phyloP scores from a whole-genome alignment of 495 filamentous ascomycete species.

The Annulohypoxylon moriforme region DNA sequence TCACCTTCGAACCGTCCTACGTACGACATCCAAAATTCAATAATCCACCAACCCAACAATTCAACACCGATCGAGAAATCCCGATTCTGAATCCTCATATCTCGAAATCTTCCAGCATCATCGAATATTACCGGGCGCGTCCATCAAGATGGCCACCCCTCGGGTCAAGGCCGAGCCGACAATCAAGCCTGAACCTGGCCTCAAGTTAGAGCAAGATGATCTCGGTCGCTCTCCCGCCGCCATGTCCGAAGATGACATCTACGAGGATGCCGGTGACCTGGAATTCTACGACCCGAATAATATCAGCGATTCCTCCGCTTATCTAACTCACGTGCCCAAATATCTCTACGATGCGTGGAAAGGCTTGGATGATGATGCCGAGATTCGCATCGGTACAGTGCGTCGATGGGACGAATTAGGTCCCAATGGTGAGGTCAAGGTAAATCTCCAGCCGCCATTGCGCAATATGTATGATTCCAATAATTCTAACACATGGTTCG shows the following conservation, averaged over 20 bases:
- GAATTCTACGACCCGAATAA: constrained; percentile 70
- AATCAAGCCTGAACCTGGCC: constrained; percentile 49
- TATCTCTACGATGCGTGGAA: constrained; percentile 79
- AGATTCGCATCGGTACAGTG: constrained; percentile 79
- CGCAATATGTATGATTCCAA: background rate
- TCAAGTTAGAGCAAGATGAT: constrained; percentile 76
- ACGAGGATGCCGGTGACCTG: constrained; percentile 89
- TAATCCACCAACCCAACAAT: background rate
- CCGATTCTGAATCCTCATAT: background rate
- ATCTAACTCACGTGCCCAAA: constrained; percentile 80
- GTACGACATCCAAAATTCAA: background rate
- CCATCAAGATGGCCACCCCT: constrained; percentile 41
- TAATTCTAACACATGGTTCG: constrained; percentile 10
- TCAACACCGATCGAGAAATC: constrained; percentile 4
- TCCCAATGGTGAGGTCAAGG: constrained; percentile 64
- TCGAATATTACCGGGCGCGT: constrained; percentile 5
- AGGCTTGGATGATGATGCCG: constrained; percentile 62
- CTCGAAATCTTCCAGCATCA: background rate
- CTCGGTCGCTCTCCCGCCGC: constrained; percentile 67
- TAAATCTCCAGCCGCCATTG: constrained; percentile 43
- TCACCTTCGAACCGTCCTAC: background rate
- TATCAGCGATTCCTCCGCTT: constrained; percentile 64
- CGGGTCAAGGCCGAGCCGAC: constrained; percentile 42
- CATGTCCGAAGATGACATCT: constrained; percentile 78
- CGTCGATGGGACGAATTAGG: constrained; percentile 66